Conservation (phyloP, 345 rosid species). For the Murraya paniculata region DNA sequence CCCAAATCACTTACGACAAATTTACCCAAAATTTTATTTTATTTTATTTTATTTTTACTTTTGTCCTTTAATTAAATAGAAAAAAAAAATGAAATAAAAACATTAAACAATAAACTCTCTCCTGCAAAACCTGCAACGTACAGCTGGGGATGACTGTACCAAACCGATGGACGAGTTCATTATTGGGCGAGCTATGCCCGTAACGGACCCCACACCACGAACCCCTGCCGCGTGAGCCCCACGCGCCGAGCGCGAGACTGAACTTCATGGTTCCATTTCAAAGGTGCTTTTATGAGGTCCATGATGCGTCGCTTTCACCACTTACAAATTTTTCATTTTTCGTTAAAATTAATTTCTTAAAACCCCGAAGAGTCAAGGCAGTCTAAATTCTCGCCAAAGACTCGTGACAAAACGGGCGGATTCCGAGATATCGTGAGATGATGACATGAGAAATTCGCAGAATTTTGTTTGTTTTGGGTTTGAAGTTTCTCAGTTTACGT, state of each 20-base stretch:
- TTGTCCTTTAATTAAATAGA: background rate
- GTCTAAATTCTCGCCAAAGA: background rate
- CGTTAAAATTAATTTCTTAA: background rate
- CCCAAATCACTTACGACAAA: background rate
- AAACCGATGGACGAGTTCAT: background rate
- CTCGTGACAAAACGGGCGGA: background rate
- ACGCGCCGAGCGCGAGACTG: background rate
- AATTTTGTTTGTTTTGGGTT: background rate
- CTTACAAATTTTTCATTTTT: background rate
- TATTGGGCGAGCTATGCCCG: background rate
- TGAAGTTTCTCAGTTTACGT: slow-evolving; percentile 8
- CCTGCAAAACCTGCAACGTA: background rate
- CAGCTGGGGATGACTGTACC: background rate
- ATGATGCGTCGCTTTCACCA: background rate
- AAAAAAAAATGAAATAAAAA: background rate
- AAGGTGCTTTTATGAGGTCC: background rate
- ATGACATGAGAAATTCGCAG: background rate
- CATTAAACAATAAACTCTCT: background rate
- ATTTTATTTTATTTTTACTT: background rate
- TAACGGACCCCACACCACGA: background rate
- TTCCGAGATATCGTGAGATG: background rate
- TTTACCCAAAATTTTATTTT: background rate
- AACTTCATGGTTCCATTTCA: background rate
- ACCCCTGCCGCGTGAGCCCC: background rate
- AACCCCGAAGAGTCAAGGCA: background rate